Conservation (phyloP, 768 basidiomycete species). For the Suillus clintonianus region DNA sequence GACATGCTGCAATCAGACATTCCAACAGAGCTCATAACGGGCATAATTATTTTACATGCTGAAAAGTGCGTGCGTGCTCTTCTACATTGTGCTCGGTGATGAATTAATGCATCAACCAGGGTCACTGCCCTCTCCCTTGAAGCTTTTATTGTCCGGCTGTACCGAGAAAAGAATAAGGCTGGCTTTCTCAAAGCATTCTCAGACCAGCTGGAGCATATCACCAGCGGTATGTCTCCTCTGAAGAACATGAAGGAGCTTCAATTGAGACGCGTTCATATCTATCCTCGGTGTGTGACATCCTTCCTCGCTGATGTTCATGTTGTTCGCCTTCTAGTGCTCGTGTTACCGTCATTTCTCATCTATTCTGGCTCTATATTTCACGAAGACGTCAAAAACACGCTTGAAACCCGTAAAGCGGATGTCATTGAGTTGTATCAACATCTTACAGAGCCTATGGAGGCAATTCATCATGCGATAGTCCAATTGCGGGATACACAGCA, state of each 20-base stretch:
- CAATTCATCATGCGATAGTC: conserved; percentile 89
- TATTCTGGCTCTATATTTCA: conserved; percentile 65
- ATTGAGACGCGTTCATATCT: conserved; percentile 85
- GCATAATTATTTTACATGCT: conserved; percentile 87
- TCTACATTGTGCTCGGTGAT: background rate
- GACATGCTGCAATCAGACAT: conserved; percentile 90
- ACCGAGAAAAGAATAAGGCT: conserved; percentile 82
- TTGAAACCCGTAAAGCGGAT: conserved; percentile 84
- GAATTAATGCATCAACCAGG: conserved; percentile 40
- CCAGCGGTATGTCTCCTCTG: conserved; percentile 87
- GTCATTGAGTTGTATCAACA: conserved; percentile 89
- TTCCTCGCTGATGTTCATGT: background rate
- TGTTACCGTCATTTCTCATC: background rate
- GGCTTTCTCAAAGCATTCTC: conserved; percentile 98
- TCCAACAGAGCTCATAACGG: conserved; percentile 84
- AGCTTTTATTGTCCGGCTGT: conserved; percentile 91
- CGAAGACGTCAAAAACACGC: conserved; percentile 76
- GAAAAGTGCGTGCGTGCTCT: conserved; percentile 61
- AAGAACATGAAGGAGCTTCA: conserved; percentile 93
- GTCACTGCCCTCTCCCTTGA: conserved; percentile 84
- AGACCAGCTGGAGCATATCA: conserved; percentile 95
- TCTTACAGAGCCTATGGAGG: conserved; percentile 81
- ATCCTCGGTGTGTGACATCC: conserved; percentile 68
- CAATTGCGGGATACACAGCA: too few relatives aligned
- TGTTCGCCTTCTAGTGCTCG: background rate